Percentiles rank a stretch among this genome's conserved stretches.
phyloP scores from a whole-genome alignment of 2,329 filamentous ascomycete genomes.

The Pestalotiopsis sp. region DNA sequence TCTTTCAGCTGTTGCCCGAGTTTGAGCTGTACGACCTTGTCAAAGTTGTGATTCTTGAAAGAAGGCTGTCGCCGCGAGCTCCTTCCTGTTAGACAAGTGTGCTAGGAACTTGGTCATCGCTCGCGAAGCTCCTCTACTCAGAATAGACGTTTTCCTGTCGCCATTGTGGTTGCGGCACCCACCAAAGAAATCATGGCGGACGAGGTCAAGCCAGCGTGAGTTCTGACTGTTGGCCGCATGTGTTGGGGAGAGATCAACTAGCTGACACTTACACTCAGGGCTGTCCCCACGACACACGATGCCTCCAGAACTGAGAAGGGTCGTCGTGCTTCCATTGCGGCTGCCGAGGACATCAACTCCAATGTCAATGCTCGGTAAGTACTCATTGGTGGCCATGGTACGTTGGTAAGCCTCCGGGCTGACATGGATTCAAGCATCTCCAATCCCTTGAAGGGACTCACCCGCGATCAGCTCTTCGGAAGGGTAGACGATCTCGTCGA shows the following conservation, averaged over 20 bases:
- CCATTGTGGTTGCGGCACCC: neutral
- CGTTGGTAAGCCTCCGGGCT: slow-evolving; percentile 12
- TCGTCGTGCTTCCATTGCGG: slow-evolving; percentile 28
- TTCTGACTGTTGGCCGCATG: neutral
- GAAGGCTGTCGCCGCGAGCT: neutral
- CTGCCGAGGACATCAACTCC: slow-evolving; percentile 41
- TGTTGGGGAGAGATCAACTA: neutral
- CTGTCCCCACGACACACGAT: slow-evolving; percentile 17
- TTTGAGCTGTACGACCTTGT: neutral
- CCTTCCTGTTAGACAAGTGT: neutral
- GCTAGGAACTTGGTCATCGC: neutral
- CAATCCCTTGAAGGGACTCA: slow-evolving; percentile 57
- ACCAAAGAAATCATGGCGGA: neutral
- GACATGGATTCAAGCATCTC: slow-evolving; percentile 41
- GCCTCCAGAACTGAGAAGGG: slow-evolving; percentile 38
- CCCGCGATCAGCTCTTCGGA: slow-evolving; percentile 46
- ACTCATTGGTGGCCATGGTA: neutral
- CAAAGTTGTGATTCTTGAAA: neutral
- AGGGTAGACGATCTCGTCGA: slow-evolving; percentile 42
- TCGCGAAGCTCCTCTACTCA: neutral
- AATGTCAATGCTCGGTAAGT: slow-evolving; percentile 48
- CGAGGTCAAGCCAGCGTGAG: slow-evolving; percentile 8
- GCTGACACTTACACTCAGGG: slow-evolving; percentile 2
- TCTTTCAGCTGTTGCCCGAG: neutral
- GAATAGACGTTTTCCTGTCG: neutral